Percentiles rank a stretch among this genome's conserved stretches.
phyloP scores from a whole-genome alignment of 805 yeast genomes.

The Metschnikowia koreensis region DNA sequence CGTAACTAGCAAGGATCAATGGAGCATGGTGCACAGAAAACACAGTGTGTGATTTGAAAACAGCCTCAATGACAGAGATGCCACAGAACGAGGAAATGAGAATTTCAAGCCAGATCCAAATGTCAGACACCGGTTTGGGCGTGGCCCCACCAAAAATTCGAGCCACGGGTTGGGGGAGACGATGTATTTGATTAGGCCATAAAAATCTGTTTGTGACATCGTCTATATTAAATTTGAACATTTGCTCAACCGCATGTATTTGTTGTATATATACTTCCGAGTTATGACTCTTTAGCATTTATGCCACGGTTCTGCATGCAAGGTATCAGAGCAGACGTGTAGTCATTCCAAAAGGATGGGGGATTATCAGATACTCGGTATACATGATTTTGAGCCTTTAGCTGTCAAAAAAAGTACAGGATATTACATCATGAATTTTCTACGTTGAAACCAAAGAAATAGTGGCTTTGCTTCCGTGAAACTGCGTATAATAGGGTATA shows the following conservation, averaged over 20 bases:
- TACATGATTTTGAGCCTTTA: no score
- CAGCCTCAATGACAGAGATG: conserved; percentile 44
- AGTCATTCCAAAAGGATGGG: not conserved
- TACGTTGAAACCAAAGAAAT: no score
- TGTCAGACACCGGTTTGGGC: conserved; percentile 33
- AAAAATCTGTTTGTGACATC: conserved; percentile 26
- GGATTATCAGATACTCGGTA: not conserved
- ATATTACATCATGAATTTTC: no score
- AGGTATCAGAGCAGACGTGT: not conserved
- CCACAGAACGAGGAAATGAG: conserved; percentile 48
- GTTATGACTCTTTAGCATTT: no score
- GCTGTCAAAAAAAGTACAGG: no score
- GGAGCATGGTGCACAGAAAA: conserved; percentile 45
- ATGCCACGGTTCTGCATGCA: not conserved
- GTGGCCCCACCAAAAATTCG: conserved; percentile 41
- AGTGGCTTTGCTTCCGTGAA: no score
- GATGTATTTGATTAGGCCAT: conserved; percentile 28
- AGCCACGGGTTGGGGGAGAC: conserved; percentile 34
- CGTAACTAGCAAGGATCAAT: conserved; percentile 53
- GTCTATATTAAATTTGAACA: conserved; percentile 41
- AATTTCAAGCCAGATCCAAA: conserved; percentile 46
- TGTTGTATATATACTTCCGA: not conserved
- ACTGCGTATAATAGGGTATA: no score
- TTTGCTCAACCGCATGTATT: not conserved
- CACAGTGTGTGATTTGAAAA: conserved; percentile 40